These are phyloP conservation scores for Talaromyces sp. DNA, from an alignment of 2,329 filamentous ascomycete species.

Conservation along the genomic window DNA sequence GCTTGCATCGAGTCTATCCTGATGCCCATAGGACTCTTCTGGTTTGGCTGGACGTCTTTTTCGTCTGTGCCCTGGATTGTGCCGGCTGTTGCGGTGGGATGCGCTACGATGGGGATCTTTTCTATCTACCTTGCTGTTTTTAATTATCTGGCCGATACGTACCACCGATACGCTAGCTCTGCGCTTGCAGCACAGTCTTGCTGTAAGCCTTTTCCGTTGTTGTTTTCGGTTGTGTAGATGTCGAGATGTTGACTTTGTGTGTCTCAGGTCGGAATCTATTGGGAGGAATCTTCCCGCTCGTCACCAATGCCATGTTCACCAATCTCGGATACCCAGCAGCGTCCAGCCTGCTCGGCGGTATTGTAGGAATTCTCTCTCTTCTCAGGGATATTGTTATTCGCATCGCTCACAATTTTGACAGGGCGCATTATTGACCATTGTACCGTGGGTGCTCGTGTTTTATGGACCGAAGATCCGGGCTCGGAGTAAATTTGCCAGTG, in stretches of 20 bases:
- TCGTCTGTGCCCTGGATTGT: constrained; percentile 65
- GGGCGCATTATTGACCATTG: constrained; percentile 61
- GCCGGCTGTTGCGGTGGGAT: constrained; percentile 63
- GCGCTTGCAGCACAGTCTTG: constrained; percentile 83
- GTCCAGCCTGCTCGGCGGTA: constrained; percentile 69
- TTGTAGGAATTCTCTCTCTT: constrained; percentile 44
- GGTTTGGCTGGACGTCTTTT: constrained; percentile 70
- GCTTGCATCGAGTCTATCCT: constrained; percentile 70
- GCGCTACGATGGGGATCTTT: constrained; percentile 82
- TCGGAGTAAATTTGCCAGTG: constrained; percentile 70
- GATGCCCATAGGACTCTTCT: constrained; percentile 74
- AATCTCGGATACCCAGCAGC: constrained; percentile 67
- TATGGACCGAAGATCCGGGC: constrained; percentile 72
- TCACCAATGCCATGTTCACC: constrained; percentile 68
- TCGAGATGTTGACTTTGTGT: background rate
- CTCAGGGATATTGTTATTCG: background rate
- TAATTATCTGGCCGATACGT: constrained; percentile 88
- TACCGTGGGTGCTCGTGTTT: constrained; percentile 83
- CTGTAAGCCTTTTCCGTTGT: constrained; percentile 42
- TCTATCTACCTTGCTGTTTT: constrained; percentile 83
- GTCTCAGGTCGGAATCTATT: constrained; percentile 64
- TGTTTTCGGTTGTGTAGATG: background rate
- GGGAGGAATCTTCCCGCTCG: constrained; percentile 73
- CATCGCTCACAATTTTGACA: constrained; percentile 9
- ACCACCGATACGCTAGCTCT: constrained; percentile 78